Base-by-base conservation (phyloP, 1,284 basidiomycete genomes). In the Austroboletus niveus region DNA sequence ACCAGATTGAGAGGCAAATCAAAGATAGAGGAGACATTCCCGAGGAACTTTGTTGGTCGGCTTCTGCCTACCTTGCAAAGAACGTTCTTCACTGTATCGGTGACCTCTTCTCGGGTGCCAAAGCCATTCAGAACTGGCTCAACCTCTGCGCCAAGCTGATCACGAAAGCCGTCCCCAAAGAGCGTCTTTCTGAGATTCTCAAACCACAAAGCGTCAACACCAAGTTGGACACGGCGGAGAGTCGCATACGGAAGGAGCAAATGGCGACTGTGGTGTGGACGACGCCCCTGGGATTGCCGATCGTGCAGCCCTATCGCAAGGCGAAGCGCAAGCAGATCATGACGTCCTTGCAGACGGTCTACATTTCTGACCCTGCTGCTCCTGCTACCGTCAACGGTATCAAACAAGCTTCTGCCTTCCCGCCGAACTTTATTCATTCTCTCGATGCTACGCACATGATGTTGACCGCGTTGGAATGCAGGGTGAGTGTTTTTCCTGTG, bases 391-490 rank as follows among this genome's bases (percentile, higher is more conserved):
- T 98, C 36, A 90, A 94, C 60, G 74, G 92, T 0, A 63, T 77
- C 55, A 97, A 97, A 70, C 96, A 99, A 70, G 89, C 94, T 0
- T 86, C 92, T 3, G 97, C 96, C 2, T 99, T 99, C 84, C 96
- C 96, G 11, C 97, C 96, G 38, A 99, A 99, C 76, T 99, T 96
- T 67, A 93, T 99, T 53, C 97, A 99, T 71, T 94, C 90, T 63
- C 78, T 99, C 45, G 97, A 99, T 69, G 97, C 97, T 4, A 98
- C 96, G 1, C 97, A 99, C 73, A 98, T 99, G 95, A 89, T 98
- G 80, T 74, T 98, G 58, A 98, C 95, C 1, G 95, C 96, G n/a
- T 77, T 97, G 39, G 88, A 92, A 63, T 98, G 92, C 67, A 75
- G 80, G 61, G 88, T 91, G 68, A 56, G 82, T 75, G 10, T 2